Evolutionary conservation across 2,329 filamentous ascomycete species (phyloP).

Genomic region (Fusarium chlamydosporum): DNA sequence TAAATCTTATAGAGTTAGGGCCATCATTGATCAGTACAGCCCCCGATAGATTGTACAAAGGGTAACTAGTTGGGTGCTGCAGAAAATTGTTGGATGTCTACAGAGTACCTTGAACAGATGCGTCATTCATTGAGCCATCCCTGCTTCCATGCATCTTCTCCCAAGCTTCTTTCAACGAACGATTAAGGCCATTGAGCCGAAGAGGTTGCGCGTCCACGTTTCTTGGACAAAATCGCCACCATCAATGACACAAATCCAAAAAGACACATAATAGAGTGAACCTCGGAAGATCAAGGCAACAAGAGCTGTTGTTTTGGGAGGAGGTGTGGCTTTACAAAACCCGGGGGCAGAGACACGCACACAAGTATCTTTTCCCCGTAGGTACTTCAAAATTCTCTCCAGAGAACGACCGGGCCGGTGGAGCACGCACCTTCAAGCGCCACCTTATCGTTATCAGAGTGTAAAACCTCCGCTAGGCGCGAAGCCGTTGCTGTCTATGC

Average conservation of each 20-base stretch:
- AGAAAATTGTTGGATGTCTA: constrained; percentile 14
- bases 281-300: constrained; percentile 18
- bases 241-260: constrained; percentile 26
- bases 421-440: constrained; percentile 36
- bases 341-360: constrained; percentile 42
- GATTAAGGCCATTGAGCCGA: constrained; percentile 16
- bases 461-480: constrained; percentile 39
- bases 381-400: constrained; percentile 45
- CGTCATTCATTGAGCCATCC: constrained; percentile 37
- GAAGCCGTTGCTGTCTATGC: constrained; percentile 41
- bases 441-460: constrained; percentile 32
- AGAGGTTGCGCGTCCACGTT: constrained; percentile 33
- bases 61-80: background rate
- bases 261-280: background rate
- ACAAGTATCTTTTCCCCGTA: constrained; percentile 53
- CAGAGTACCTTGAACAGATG: constrained; percentile 23
- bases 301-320: constrained; percentile 1
- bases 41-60: constrained; percentile 1
- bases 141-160: constrained; percentile 36
- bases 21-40: constrained; percentile 5
- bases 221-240: constrained; percentile 32
- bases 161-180: constrained; percentile 31
- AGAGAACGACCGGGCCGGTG: constrained; percentile 48
- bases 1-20: constrained; percentile 18
- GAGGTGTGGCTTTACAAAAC: constrained; percentile 48